Evolutionary conservation across 2,329 filamentous ascomycete genomes (phyloP).

Genomic region (Knoxdaviesia proteae): DNA sequence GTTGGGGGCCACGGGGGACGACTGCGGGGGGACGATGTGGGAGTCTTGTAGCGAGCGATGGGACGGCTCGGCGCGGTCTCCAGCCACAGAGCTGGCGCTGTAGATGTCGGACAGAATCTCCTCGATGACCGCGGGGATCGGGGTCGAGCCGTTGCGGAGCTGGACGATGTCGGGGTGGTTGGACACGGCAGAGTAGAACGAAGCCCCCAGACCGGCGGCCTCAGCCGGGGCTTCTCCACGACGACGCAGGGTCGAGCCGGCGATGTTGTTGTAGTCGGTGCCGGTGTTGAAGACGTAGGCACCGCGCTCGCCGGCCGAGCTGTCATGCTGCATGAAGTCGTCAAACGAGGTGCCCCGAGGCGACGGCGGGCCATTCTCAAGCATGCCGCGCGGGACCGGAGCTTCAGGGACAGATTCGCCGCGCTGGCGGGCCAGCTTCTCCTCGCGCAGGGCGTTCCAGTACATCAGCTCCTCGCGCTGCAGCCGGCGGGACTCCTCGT

Average conservation of each 20-base stretch:
- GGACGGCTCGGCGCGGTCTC: conserved; percentile 11
- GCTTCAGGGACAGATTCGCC: conserved; percentile 2
- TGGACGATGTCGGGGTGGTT: conserved; percentile 9
- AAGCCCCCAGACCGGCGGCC: background rate
- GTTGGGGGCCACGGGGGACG: background rate
- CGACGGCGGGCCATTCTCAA: conserved; percentile 4
- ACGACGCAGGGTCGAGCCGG: conserved; percentile 23
- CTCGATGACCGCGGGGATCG: conserved; percentile 24
- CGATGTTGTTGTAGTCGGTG: conserved; percentile 19
- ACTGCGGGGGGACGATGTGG: conserved; percentile 4
- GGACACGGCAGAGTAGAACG: conserved; percentile 4
- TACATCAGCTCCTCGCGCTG: conserved; percentile 45
- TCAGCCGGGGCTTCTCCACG: conserved; percentile 18
- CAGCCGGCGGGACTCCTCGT: conserved; percentile 37
- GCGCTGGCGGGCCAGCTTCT: conserved; percentile 20
- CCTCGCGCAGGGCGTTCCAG: conserved; percentile 37
- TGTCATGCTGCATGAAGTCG: conserved; percentile 33
- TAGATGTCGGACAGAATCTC: conserved; percentile 30
- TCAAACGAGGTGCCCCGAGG: conserved; percentile 29
- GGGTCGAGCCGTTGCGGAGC: conserved; percentile 5
- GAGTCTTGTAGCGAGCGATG: conserved; percentile 7
- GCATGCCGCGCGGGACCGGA: conserved; percentile 5
- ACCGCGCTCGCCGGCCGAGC: conserved; percentile 25
- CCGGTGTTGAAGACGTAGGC: conserved; percentile 38
- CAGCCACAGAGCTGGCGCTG: conserved; percentile 26